Percentiles rank a stretch among this genome's conserved stretches.
phyloP scores from a whole-genome alignment of 2,329 filamentous ascomycete genomes.

The Fusarium palustre region DNA sequence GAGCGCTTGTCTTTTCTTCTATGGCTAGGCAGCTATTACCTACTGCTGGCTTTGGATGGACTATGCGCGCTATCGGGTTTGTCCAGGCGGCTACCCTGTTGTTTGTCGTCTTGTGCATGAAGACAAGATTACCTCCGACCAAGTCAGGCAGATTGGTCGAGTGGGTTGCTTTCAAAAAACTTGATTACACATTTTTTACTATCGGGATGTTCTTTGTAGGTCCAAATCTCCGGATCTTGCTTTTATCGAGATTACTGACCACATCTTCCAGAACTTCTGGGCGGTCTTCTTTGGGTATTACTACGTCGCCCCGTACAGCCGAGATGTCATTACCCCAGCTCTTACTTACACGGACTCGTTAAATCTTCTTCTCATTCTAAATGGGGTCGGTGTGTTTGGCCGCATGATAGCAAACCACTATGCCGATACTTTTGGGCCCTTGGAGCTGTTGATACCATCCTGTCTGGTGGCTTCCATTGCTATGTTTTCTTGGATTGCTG shows the following conservation, averaged over 20 bases:
- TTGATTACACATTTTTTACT: constrained; percentile 52
- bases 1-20: constrained; percentile 7
- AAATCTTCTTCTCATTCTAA: constrained; percentile 59
- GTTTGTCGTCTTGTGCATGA: not conserved
- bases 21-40: constrained; percentile 21
- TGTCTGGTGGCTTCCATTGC: not conserved
- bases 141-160: constrained; percentile 58
- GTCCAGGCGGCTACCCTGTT: constrained; percentile 7
- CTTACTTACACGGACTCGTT: constrained; percentile 32
- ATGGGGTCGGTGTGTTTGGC: constrained; percentile 63
- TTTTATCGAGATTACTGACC: not conserved
- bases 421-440: constrained; percentile 53
- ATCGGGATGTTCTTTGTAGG: constrained; percentile 43
- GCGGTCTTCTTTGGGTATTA: constrained; percentile 59
- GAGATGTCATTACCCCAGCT: constrained; percentile 45
- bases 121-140: constrained; percentile 53
- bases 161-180: constrained; percentile 56
- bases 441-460: not conserved
- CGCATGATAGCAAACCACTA: constrained; percentile 61
- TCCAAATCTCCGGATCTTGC: not conserved
- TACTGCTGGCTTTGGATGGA: constrained; percentile 12
- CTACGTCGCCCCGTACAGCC: constrained; percentile 62
- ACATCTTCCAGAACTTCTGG: constrained; percentile 49
- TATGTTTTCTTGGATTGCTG: constrained; percentile 63
- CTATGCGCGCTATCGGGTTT: constrained; percentile 12